These are phyloP conservation scores for Epichloe coenophiala DNA, from an alignment of 2,329 filamentous ascomycete species.

Conservation along the genomic window DNA sequence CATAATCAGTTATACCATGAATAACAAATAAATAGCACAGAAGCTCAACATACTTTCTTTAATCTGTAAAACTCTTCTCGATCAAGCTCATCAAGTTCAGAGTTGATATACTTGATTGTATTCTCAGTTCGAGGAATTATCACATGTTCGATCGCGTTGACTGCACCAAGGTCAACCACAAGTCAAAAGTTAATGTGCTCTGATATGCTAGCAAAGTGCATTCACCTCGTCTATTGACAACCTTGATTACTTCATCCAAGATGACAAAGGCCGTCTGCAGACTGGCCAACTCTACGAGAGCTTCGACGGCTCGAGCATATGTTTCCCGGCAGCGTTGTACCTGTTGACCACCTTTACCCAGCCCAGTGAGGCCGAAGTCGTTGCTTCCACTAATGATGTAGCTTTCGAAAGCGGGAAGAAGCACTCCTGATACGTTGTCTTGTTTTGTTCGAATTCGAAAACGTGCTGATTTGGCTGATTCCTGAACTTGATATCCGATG, in stretches of 20 bases:
- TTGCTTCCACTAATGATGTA: slow-evolving; percentile 80
- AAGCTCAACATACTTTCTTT: slow-evolving; percentile 51
- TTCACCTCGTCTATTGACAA: slow-evolving; percentile 85
- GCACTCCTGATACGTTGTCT: slow-evolving; percentile 95
- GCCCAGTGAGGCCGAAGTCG: slow-evolving; percentile 88
- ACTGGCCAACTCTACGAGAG: slow-evolving; percentile 85
- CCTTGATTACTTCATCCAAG: slow-evolving; percentile 96
- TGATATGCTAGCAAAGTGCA: slow-evolving; percentile 3
- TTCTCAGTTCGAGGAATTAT: slow-evolving; percentile 98
- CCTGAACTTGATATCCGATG: slow-evolving; percentile 93
- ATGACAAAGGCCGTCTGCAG: slow-evolving; percentile 97
- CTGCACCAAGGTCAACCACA: slow-evolving; percentile 26
- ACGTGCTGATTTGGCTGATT: slow-evolving; percentile 82
- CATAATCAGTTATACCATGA: background rate
- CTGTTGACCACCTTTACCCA: slow-evolving; percentile 95
- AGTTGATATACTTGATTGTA: slow-evolving; percentile 99
- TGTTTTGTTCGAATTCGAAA: slow-evolving; percentile 92
- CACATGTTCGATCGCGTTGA: slow-evolving; percentile 92
- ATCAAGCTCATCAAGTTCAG: slow-evolving; percentile 92
- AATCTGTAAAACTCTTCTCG: slow-evolving; percentile 95
- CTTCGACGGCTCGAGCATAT: slow-evolving; percentile 90
- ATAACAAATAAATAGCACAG: background rate
- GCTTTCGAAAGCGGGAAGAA: slow-evolving; percentile 87
- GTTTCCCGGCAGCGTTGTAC: slow-evolving; percentile 92
- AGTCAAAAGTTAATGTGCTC: background rate